Conservation (phyloP, 176 grass and related monocot genomes). For the Ensete glaucum region DNA sequence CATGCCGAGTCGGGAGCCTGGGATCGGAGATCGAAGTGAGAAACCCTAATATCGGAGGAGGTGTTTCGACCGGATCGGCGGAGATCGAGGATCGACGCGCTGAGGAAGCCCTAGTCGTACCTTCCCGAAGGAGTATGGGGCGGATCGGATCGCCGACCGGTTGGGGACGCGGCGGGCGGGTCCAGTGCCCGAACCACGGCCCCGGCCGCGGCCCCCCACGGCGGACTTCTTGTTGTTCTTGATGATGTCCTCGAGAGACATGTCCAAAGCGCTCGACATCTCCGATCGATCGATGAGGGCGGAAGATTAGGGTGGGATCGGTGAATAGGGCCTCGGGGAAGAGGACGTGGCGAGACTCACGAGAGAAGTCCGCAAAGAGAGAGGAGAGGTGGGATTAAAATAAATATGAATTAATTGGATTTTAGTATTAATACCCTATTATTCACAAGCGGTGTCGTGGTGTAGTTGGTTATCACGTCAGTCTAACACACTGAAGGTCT, state of each 20-base stretch:
- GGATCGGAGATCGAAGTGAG: conserved; percentile 77
- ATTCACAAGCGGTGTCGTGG: conserved; percentile 44
- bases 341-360: no score
- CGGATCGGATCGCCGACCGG: conserved; percentile 60
- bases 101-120: conserved; percentile 31
- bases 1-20: conserved; percentile 85
- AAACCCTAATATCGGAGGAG: conserved; percentile 44
- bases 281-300: conserved; percentile 1
- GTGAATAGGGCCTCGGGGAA: conserved; percentile 11
- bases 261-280: conserved; percentile 83
- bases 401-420: no score
- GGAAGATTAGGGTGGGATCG: conserved; percentile 20
- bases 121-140: conserved; percentile 68
- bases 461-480: conserved; percentile 99
- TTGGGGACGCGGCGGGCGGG: conserved; percentile 57
- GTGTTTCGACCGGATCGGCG: conserved; percentile 15
- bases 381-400: background rate
- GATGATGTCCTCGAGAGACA: conserved; percentile 94
- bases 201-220: conserved; percentile 29
- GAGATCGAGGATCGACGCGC: conserved; percentile 6
- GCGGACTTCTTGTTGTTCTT: conserved; percentile 95
- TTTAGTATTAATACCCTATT: no score
- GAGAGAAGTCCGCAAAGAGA: no score
- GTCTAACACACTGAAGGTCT: conserved; percentile 99
- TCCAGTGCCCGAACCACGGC: conserved; percentile 31